Evolutionary conservation across 768 basidiomycete species (phyloP).

Genomic region (Pleurotus tuoliensis): DNA sequence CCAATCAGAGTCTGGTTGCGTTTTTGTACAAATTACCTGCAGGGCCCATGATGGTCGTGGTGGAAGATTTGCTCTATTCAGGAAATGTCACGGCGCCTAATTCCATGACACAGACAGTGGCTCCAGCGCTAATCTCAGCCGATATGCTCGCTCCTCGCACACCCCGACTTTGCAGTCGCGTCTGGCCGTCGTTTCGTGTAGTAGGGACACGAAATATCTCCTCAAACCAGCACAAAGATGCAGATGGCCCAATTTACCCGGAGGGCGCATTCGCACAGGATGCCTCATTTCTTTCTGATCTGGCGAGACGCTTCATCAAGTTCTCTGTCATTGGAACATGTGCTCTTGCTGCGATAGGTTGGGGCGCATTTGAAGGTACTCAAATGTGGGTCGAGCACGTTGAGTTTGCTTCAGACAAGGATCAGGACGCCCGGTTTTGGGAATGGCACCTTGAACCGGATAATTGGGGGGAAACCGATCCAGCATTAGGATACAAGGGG

Average conservation of each 20-base stretch:
- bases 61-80: neutral
- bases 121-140: neutral
- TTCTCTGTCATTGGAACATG: slow-evolving; percentile 43
- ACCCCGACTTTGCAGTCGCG: neutral
- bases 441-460: slow-evolving; percentile 66
- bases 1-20: too few species aligned
- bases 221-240: neutral
- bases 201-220: neutral
- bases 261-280: slow-evolving; percentile 27
- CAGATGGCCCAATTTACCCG: slow-evolving; percentile 11
- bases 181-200: neutral
- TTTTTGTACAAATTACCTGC: slow-evolving; percentile 4
- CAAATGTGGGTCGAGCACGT: slow-evolving; percentile 66
- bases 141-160: neutral
- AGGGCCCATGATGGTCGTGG: neutral
- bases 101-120: neutral
- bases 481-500: slow-evolving; percentile 57
- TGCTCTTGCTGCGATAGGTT: slow-evolving; percentile 39
- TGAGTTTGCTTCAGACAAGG: slow-evolving; percentile 40
- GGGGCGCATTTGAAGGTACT: slow-evolving; percentile 47
- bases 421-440: slow-evolving; percentile 54
- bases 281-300: slow-evolving; percentile 34
- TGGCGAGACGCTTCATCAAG: slow-evolving; percentile 45
- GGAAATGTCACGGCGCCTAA: neutral
- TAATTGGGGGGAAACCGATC: slow-evolving; percentile 76